Evolutionary conservation across 1,284 basidiomycete genomes (phyloP), one percentile per base, ranked within the genome.

Genomic region (Heliocybe sulcata): DNA sequence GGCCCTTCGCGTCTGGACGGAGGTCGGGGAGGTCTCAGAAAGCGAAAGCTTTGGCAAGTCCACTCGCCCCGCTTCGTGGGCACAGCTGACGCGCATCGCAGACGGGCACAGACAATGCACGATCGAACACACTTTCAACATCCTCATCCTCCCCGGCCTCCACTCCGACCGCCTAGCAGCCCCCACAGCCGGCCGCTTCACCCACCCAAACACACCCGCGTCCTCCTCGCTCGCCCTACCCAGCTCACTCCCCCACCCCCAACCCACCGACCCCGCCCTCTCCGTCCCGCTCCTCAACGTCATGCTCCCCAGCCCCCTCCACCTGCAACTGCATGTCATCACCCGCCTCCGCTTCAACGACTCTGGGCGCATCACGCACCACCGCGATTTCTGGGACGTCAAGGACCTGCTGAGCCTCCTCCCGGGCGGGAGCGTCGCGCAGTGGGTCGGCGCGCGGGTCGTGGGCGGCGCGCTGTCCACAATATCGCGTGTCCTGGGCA

Each of bases 341-440:
- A 86, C 87, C 8, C 77, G 82, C 22, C 76, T 90, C 20, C 77
- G 77, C 27, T 88, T 90, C 66, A 90, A 90, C 65, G 87, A 89
- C 60, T 82, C 83, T 63, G 85, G 83, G 11, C 78, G 77, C 54
- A 83, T 90, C 54, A 84, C 84, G 1, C 77, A 83, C 60, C 88
- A 90, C 62, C 77, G 85, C 26, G 87, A 90, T 63, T 77, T 86
- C 48, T 89, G 85, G 86, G 85, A 90, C 63, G 73, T 87, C 60
- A 74, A 82, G 64, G 87, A 89, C 61, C 72, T 87, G 57, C 70
- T 87, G 60, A 81, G 80, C 29, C 75, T 90, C 45, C 65, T 89
- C 8, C 87, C 87, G 3, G 86, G 87, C 2, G 76, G 81, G 59
- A 76, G 78, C 4, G 67, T 84, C 42, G 76, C 77, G 1, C 81